Conservation (phyloP, 192 early-diverging fungal species). For the Linnemannia hyalina region DNA sequence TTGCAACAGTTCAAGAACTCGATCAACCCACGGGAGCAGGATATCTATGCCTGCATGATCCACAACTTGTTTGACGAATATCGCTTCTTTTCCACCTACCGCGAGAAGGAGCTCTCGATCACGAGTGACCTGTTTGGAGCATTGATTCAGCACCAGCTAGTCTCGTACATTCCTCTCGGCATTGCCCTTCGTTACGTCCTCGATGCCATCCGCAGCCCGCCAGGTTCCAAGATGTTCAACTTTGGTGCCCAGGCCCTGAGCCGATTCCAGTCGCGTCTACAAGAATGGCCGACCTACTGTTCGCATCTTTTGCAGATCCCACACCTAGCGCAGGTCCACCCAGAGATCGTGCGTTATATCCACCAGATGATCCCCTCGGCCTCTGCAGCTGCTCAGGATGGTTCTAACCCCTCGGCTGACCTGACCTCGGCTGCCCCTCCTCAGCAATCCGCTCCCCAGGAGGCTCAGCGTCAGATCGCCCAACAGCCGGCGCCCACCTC, state of each 20-base stretch:
- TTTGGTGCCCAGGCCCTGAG: conserved; percentile 91
- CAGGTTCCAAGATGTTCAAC: conserved; percentile 85
- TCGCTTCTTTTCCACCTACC: conserved; percentile 94
- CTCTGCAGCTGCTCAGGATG: conserved; percentile 51
- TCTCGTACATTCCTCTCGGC: conserved; percentile 83
- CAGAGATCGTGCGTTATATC: conserved; percentile 80
- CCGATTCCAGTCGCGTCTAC: conserved; percentile 86
- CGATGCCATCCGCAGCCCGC: conserved; percentile 84
- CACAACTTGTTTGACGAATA: conserved; percentile 97
- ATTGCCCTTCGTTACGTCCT: conserved; percentile 92
- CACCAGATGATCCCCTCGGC: conserved; percentile 56
- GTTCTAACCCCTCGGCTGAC: conserved; percentile 26
- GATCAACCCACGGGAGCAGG: conserved; percentile 77
- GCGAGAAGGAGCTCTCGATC: conserved; percentile 90
- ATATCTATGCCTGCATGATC: conserved; percentile 91
- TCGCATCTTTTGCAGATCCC: conserved; percentile 85
- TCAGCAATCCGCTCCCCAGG: conserved; percentile 13
- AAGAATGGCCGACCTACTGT: conserved; percentile 94
- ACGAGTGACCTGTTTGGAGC: conserved; percentile 93
- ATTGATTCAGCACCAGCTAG: conserved; percentile 90
- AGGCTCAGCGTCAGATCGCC: conserved; percentile 15
- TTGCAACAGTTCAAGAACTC: conserved; percentile 87
- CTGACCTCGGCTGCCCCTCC: conserved; percentile 40
- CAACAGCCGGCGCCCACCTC: conserved; percentile 15
- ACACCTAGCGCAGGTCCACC: conserved; percentile 81